Conservation (phyloP, 768 basidiomycete genomes). For the Boletus barrowsii region DNA sequence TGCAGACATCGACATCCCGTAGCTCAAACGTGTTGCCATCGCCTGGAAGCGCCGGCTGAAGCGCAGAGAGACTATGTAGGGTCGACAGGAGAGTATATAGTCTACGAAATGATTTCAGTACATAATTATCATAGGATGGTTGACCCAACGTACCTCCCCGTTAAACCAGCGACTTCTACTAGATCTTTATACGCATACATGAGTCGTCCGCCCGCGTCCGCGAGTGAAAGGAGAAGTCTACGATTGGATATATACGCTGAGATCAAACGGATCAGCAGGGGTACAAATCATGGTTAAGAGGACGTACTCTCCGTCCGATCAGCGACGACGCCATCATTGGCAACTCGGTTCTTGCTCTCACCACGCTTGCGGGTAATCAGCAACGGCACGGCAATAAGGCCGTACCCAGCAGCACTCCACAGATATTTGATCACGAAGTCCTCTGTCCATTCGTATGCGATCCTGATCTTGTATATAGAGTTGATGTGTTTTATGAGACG, state of each 20-base stretch:
- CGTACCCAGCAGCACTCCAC: constrained; percentile 92
- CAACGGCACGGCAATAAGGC: constrained; percentile 86
- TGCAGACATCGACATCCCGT: constrained; percentile 64
- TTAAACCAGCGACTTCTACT: constrained; percentile 91
- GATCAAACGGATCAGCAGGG: not conserved
- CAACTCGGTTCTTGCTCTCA: constrained; percentile 5
- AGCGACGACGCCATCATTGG: constrained; percentile 38
- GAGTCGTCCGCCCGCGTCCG: constrained; percentile 90
- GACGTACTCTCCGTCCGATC: constrained; percentile 48
- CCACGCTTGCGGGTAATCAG: constrained; percentile 55
- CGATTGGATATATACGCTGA: constrained; percentile 90
- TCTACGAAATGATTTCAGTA: constrained; percentile 34
- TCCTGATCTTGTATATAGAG: constrained; percentile 90
- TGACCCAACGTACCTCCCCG: constrained; percentile 41
- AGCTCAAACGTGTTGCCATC: constrained; percentile 53
- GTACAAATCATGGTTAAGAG: not conserved
- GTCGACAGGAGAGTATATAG: constrained; percentile 87
- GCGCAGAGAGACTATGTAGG: constrained; percentile 66
- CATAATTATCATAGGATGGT: not conserved
- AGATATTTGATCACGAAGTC: constrained; percentile 96
- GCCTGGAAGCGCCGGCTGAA: constrained; percentile 38
- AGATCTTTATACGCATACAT: constrained; percentile 98
- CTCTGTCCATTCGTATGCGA: constrained; percentile 93
- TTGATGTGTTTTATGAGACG: constrained; percentile 86
- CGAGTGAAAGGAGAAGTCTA: constrained; percentile 86